Evolutionary conservation across 768 basidiomycete genomes (phyloP).

Genomic region (Lactarius hatsudake): DNA sequence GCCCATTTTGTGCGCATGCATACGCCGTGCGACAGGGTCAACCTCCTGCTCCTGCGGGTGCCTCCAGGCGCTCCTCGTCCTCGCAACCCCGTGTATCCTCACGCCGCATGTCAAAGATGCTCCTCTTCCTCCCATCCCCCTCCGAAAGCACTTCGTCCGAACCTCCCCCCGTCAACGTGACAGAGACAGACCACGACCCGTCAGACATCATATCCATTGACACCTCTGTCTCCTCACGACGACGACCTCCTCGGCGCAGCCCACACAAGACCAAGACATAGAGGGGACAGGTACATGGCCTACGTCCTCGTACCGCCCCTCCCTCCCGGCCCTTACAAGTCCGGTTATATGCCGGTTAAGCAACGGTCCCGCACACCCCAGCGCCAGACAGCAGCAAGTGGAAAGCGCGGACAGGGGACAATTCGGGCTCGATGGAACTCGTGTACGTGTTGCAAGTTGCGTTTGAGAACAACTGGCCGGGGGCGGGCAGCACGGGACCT

Average conservation of each 20-base stretch:
- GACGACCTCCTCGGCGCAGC: not conserved
- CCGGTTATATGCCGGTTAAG: not conserved
- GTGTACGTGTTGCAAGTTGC: conserved; percentile 4
- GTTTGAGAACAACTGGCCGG: conserved; percentile 11
- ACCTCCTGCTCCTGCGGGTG: not conserved
- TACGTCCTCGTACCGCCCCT: not conserved
- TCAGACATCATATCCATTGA: conserved; percentile 11
- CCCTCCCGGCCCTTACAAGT: not conserved
- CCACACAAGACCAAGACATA: not conserved
- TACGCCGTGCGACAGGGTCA: conserved; percentile 9
- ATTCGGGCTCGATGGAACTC: not conserved
- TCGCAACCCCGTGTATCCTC: not conserved
- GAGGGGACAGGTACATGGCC: not conserved
- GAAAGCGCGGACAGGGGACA: not conserved
- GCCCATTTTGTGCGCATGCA: not conserved
- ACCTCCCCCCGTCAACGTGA: not conserved
- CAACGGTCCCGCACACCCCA: not conserved
- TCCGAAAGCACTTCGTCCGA: not conserved
- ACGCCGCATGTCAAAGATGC: not conserved
- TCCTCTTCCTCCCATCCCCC: conserved; percentile 7
- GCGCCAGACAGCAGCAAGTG: not conserved
- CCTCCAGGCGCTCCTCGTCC: not conserved
- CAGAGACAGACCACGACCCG: not conserved
- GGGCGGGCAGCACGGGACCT: not conserved
- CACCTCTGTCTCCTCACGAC: not conserved